A percentile compares a stretch with the other conserved stretches of the same genome.
phyloP scores from a whole-genome alignment of 2,329 filamentous ascomycete genomes.

The Bipolaris oryzae region DNA sequence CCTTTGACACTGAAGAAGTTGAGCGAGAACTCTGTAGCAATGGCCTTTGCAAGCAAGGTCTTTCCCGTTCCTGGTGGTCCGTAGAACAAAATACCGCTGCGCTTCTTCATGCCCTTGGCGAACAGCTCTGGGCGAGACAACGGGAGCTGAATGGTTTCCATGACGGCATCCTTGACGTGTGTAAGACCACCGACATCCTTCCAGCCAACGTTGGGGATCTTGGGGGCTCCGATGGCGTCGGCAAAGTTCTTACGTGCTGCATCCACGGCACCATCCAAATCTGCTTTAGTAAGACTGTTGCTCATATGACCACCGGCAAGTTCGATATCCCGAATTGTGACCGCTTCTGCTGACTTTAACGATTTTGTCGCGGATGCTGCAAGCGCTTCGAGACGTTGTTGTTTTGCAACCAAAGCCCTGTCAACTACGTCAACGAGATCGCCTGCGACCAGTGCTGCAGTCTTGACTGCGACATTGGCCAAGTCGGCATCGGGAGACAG shows the following conservation, averaged over 20 bases:
- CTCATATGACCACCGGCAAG: conserved; percentile 82
- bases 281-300: conserved; percentile 76
- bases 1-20: conserved; percentile 96
- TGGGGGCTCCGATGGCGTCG: conserved; percentile 94
- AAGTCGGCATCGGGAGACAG: conserved; percentile 85
- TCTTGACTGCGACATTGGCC: conserved; percentile 86
- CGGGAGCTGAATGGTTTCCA: conserved; percentile 93
- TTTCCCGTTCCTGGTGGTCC: conserved; percentile 91
- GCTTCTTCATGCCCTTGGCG: conserved; percentile 97
- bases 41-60: conserved; percentile 89
- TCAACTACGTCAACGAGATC: conserved; percentile 95
- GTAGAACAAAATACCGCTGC: conserved; percentile 90
- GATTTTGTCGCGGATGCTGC: conserved; percentile 57
- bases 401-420: conserved; percentile 78
- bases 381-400: conserved; percentile 75
- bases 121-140: conserved; percentile 92
- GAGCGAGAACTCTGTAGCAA: conserved; percentile 89
- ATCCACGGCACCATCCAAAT: conserved; percentile 93
- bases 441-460: conserved; percentile 90
- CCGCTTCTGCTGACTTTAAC: conserved; percentile 37
- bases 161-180: conserved; percentile 95
- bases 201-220: conserved; percentile 97
- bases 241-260: conserved; percentile 97
- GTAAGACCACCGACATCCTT: conserved; percentile 91
- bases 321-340: conserved; percentile 82